phyloP scores from a whole-genome alignment of 1,139 yeast species.

The Zygoascus hellenicus region DNA sequence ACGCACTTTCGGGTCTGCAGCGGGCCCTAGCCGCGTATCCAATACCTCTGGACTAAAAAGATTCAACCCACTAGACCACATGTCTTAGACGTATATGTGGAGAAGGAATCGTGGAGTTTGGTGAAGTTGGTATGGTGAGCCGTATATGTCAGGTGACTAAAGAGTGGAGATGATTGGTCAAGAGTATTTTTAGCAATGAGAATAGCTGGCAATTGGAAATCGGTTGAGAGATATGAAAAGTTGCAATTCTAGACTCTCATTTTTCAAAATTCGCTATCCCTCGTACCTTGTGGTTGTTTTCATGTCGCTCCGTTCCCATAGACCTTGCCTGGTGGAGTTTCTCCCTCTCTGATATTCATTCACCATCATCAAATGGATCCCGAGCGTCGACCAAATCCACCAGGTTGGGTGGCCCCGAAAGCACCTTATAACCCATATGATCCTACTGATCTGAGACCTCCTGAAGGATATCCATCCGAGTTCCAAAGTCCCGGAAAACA shows the following conservation, averaged over 20 bases:
- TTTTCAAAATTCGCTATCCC: too few species aligned
- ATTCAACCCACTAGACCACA: conserved; percentile 10
- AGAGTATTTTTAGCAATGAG: too few species aligned
- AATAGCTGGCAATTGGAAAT: too few species aligned
- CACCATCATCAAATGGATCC: conserved; percentile 14
- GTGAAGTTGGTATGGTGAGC: conserved; percentile 1
- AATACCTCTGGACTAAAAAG: conserved; percentile 66
- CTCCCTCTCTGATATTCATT: too few species aligned
- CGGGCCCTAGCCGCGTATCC: conserved; percentile 65
- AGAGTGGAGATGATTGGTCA: too few species aligned
- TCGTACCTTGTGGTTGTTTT: too few species aligned
- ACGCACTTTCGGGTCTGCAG: conserved; percentile 42
- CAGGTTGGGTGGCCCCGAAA: conserved; percentile 75
- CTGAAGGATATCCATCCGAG: conserved; percentile 83
- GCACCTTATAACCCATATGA: conserved; percentile 87
- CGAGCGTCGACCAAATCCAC: conserved; percentile 67
- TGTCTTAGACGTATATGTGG: not conserved
- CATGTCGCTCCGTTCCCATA: too few species aligned
- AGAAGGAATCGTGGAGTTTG: not conserved
- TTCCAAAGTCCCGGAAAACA: conserved; percentile 37
- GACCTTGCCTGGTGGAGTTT: too few species aligned
- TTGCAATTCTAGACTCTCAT: too few species aligned
- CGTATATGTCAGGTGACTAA: too few species aligned
- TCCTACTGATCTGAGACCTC: conserved; percentile 68
- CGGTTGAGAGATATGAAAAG: too few species aligned